Conservation (phyloP, 2,329 filamentous ascomycete species). For the Pseudogymnoascus sp. region DNA sequence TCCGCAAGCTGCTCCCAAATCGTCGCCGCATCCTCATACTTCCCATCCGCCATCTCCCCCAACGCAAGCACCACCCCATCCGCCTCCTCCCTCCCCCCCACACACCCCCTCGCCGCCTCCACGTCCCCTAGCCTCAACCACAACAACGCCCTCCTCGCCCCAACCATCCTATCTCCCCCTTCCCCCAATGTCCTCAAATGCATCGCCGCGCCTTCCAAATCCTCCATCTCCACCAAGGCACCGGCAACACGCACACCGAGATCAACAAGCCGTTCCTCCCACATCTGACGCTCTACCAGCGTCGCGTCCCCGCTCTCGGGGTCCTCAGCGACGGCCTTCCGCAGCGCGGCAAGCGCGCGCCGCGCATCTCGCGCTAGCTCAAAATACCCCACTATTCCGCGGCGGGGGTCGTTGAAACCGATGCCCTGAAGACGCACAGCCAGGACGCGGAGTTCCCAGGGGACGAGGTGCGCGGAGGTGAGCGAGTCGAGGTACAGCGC, state of each 20-base stretch:
- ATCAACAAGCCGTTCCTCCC: constrained; percentile 66
- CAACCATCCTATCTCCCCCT: constrained; percentile 34
- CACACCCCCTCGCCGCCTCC: constrained; percentile 46
- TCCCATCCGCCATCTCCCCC: constrained; percentile 68
- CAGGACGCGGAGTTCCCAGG: constrained; percentile 79
- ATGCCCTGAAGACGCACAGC: constrained; percentile 77
- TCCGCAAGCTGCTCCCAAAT: constrained; percentile 51
- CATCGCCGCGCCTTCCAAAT: constrained; percentile 67
- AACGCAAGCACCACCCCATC: constrained; percentile 54
- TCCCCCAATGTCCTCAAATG: constrained; percentile 56
- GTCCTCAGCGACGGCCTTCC: constrained; percentile 18
- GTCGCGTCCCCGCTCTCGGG: constrained; percentile 38
- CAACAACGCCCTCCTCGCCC: constrained; percentile 53
- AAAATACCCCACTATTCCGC: constrained; percentile 84
- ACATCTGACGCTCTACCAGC: constrained; percentile 46
- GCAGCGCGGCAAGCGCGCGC: constrained; percentile 45
- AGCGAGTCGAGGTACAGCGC: constrained; percentile 47
- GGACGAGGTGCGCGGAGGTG: constrained; percentile 58
- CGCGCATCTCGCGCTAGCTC: constrained; percentile 76
- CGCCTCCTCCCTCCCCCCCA: constrained; percentile 24
- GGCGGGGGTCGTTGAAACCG: constrained; percentile 73
- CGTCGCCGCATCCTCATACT: constrained; percentile 55
- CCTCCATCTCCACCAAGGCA: constrained; percentile 77
- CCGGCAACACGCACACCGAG: constrained; percentile 61
- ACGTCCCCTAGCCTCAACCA: constrained; percentile 75